Base-by-base conservation (phyloP, 768 basidiomycete genomes). In the Hortiboletus campestris region DNA sequence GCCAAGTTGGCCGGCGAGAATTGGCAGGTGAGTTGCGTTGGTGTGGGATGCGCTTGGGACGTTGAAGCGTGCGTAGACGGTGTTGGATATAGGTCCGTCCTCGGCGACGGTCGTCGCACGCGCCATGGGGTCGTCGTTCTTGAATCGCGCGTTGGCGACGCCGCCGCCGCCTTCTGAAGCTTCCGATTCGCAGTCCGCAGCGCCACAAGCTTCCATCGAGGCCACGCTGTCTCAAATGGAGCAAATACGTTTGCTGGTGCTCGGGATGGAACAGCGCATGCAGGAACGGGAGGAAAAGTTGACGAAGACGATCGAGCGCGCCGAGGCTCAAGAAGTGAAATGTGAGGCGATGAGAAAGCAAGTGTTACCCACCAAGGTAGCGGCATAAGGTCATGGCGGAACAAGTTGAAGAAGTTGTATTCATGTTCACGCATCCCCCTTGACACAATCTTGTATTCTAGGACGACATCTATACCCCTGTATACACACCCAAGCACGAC, bases 231-330 rank as follows among this genome's bases (percentile, higher is more conserved):
- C 84, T 4, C 83, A 88, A 53, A 78, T 90, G 31, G 87, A 89
- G 61, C 84, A 88, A 56, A 77, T 89, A 6, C 80, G 85, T 35
- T 68, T 86, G 57, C 71, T 89, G 20, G 79, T 91, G 17, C 72
- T 89, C 16, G 89, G 89, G 0, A 89, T 91, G 84, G 86, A 89
- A 55, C 83, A 89, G 63, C 78, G 86, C 52, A 74, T 89, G 56
- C 80, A 86, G 55, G 71, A 70, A 16, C 78, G 86, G 34, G 84
- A 89, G 59, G 82, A 81, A 39, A 83, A 82, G 66, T 70, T 91
- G 25, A 62, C 72, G 13, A 84, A 85, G 66, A 81, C 77, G 28
- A 73, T 88, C 17, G 79, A 82, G 63, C 76, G 76, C 25, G 89
- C 88, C 1, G 84, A 86, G 63, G 69, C 69, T 32, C 85, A 88